Evolutionary conservation across 2,329 filamentous ascomycete genomes (phyloP), one percentile per base, ranked within the genome.

Genomic region (Colletotrichum sp.): DNA sequence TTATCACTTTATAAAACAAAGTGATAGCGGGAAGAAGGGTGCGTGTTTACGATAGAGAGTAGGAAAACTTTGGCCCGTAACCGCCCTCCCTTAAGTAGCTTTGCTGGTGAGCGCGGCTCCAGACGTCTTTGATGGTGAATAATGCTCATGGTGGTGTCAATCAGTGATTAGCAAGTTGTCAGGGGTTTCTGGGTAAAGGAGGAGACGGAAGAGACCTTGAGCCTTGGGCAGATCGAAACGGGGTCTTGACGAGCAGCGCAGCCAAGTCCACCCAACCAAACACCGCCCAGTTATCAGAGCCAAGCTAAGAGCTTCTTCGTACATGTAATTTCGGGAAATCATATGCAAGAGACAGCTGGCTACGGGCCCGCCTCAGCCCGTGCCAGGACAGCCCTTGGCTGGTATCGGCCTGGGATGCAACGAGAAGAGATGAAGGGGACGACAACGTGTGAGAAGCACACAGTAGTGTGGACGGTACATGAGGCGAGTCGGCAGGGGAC

Each of bases 211-310:
- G 72, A 71, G 24, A 44, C 22, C 39, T 64, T 67, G 32, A 71
- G 24, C 59, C 62, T 65, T 74, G 72, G 66, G 72, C 63, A 77
- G 66, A 72, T 34, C 68, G 52, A 68, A 75, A 57, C 22, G 67
- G 59, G 65, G 24, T 62, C 72, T 57, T 72, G 72, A 70, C 57
- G 26, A 44, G 75, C 52, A 75, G 66, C 57, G 64, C 64, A 71
- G 62, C 71, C 64, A 71, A 66, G 34, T 44, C 70, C 57, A 44
- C 75, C 84, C 84, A 87, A 84, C 86, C 82, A 86, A 79, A 81
- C 78, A 80, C 78, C 82, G 80, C 81, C 81, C 71, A 82, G 81
- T 84, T 86, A 86, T 86, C 81, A 34, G 72, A 32, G 71, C 72
- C 77, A 78, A 77, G 77, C 64, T 75, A 72, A 36, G 64, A 72